Evolutionary conservation across 129 eudicot genomes (phyloP).

Genomic region (Centella asiatica): DNA sequence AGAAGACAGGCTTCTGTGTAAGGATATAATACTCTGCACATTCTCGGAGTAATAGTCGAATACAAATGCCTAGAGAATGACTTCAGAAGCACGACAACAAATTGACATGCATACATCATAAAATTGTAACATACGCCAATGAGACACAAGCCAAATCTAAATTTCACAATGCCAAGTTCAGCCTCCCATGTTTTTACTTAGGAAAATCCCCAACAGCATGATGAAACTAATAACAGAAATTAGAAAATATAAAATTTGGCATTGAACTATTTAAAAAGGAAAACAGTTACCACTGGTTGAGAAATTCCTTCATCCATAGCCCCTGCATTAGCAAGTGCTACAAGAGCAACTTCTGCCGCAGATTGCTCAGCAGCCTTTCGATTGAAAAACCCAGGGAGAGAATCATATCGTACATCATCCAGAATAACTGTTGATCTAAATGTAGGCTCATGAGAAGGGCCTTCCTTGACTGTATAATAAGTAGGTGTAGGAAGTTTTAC

Average conservation of each 20-base stretch:
- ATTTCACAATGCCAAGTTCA: too few relatives aligned
- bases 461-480: conserved; percentile 83
- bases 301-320: conserved; percentile 40
- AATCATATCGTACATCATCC: conserved; percentile 58
- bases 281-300: conserved; percentile 72
- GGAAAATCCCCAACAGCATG: too few relatives aligned
- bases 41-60: too few relatives aligned
- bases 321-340: conserved; percentile 55
- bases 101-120: too few relatives aligned
- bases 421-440: conserved; percentile 78
- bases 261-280: neutral
- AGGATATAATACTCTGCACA: too few relatives aligned
- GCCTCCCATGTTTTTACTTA: too few relatives aligned
- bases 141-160: too few relatives aligned
- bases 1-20: neutral
- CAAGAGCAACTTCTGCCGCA: conserved; percentile 96
- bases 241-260: too few relatives aligned
- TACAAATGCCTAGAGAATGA: too few relatives aligned
- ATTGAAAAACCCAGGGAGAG: conserved; percentile 74
- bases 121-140: too few relatives aligned
- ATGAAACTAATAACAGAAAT: neutral
- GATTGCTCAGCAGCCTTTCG: conserved; percentile 97
- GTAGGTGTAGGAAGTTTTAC: conserved; percentile 67
- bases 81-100: too few relatives aligned
- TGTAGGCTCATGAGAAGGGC: conserved; percentile 94